Conservation (phyloP, 495 filamentous ascomycete species). For the Neurospora cerealis region DNA sequence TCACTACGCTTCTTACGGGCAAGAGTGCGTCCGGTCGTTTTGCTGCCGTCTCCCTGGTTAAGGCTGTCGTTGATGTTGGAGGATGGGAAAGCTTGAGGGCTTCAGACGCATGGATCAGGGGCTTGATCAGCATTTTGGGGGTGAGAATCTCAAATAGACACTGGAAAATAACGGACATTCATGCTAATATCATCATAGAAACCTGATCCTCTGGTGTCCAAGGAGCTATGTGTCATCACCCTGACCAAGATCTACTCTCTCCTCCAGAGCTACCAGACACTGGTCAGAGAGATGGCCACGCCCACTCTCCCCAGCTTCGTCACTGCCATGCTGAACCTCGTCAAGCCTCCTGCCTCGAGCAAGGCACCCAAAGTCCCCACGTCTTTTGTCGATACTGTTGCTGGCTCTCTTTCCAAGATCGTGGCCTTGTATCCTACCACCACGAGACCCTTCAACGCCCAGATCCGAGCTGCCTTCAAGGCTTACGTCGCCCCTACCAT, state of each 20-base stretch:
- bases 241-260: constrained; percentile 73
- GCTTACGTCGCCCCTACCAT: constrained; percentile 48
- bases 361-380: constrained; percentile 25
- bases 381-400: constrained; percentile 49
- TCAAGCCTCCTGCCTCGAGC: constrained; percentile 39
- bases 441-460: constrained; percentile 60
- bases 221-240: constrained; percentile 63
- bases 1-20: constrained; percentile 66
- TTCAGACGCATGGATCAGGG: constrained; percentile 60
- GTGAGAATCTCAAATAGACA: constrained; percentile 31
- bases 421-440: constrained; percentile 70
- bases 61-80: constrained; percentile 69
- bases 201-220: constrained; percentile 60
- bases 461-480: constrained; percentile 51
- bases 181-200: constrained; percentile 38
- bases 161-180: background rate
- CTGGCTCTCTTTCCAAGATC: constrained; percentile 48
- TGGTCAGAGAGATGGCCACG: constrained; percentile 81
- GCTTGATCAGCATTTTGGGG: constrained; percentile 57
- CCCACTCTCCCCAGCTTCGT: constrained; percentile 68
- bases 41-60: constrained; percentile 64
- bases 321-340: constrained; percentile 58
- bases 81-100: constrained; percentile 67
- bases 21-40: constrained; percentile 62
- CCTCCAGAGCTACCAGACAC: constrained; percentile 67